Evolutionary conservation across 306 rosid species (phyloP), one percentile per base, ranked within the genome.

Genomic region (Citrullus amarus): DNA sequence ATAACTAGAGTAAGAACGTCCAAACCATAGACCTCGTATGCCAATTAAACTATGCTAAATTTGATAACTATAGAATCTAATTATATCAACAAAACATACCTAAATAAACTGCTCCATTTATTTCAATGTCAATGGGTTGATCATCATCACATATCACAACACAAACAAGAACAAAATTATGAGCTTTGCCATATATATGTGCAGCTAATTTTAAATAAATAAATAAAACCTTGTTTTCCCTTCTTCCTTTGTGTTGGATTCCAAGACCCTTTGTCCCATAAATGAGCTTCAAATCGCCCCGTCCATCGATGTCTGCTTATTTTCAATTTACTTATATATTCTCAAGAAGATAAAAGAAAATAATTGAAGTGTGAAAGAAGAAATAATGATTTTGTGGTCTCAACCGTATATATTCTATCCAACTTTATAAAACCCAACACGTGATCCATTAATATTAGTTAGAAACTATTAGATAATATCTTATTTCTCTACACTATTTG

Each of bases 41-140:
- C 28, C 28, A 25, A 25, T 25, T 25, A 1, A 25, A 25, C 28
- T 25, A 25, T 1, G 28, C 28, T 25, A 0, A 25, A 25, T 25
- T 25, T 25, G 28, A 25, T 25, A 25, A 25, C 28, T 25, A 25
- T 5, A 16, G 7, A 53, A 53, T 53, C 16, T 53, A 53, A 53
- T 53, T 53, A 2, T 5, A 2, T 53, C 1, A 5, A 16, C 2
- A 16, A 53, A 53, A 53, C 71, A 69, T 68, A 91, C 98, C 98
- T 65, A 93, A 75, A 85, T 93, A 93, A 60, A 93, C 98, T 89
- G 92, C 82, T 82, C 34, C 63, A 58, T 58, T 58, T 84, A 85
- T 68, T 55, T 41, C 74, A 82, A 82, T 32, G 83, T 48, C 54
- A 53, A 53, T 53, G 57, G 9, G 80, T 82, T 28, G 43, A 15